Evolutionary conservation across 441 rosid species (phyloP), one percentile per base, ranked within the genome.

Genomic region (Melastoma candidum): DNA sequence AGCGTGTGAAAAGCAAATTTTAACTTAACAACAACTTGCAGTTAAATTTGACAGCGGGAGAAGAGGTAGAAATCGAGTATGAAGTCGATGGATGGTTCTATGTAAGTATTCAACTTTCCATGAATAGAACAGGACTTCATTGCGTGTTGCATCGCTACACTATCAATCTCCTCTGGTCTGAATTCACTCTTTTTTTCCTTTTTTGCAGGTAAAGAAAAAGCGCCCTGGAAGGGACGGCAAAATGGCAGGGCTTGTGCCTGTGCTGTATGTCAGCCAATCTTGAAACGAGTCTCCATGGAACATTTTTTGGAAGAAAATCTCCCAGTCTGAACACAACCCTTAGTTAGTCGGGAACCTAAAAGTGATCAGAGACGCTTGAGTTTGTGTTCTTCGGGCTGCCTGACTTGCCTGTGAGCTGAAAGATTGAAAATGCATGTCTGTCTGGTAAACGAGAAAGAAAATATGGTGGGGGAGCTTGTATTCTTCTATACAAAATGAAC

Each of bases 61-160:
- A 93, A 67, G 95, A 85, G 74, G 61, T 93, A 56, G 96, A 87
- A 70, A 89, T 93, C 27, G 97, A 89, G 64, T 78, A 93, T 29
- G 99, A 93, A 77, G 97, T 93, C 29, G 99, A 93, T 67, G 99
- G 97, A 44, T 93, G 99, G 96, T 89, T 81, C 74, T 87, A 89
- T 68, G 99, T 93, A 81, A 86, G 97, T 52, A 5, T 3, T 0
- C 13, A 12, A n/a, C 41, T 39, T 17, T 11, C 7, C 39, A 1
- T 7, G 1, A 29, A 7, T 29, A 29, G 2, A 29, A 29, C 39
- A 29, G 1, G 4, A 29, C 7, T 29, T 29, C 7, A 29, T 3
- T n/a, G 10, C 13, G 14, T 36, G 3, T 52, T 44, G 12, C 12
- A 36, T 1, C 26, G 9, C 32, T 14, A 52, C 46, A 13, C 11